Percentiles rank a stretch among this genome's conserved stretches.
Evolutionary conservation across 139 green algal species (phyloP).

Genomic region (Picochlorum sp.): DNA sequence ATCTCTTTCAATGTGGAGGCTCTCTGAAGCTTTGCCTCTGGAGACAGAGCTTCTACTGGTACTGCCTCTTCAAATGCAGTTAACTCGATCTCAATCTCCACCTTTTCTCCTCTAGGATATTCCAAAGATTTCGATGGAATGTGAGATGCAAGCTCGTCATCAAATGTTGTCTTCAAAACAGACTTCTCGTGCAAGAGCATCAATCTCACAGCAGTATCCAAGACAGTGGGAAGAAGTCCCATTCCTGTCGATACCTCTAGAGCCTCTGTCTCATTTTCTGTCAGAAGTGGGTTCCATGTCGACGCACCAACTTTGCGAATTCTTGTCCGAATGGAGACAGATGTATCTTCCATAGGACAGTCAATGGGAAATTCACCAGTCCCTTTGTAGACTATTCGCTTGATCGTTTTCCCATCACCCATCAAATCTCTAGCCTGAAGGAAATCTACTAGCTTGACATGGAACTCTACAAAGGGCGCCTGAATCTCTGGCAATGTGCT

Average conservation of each 20-base stretch:
- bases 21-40: constrained; percentile 39
- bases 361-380: constrained; percentile 71
- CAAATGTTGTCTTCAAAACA: constrained; percentile 16
- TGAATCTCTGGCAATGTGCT: not conserved
- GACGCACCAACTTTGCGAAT: not conserved
- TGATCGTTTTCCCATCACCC: constrained; percentile 58
- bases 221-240: constrained; percentile 19
- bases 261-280: not conserved
- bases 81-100: constrained; percentile 68
- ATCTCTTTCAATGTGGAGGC: constrained; percentile 43
- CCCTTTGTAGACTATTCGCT: constrained; percentile 52
- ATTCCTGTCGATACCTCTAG: constrained; percentile 24
- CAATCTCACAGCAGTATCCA: constrained; percentile 63
- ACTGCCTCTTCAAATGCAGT: constrained; percentile 51
- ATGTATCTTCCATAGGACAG: constrained; percentile 72
- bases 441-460: not conserved
- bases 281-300: not conserved
- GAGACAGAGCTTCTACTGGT: constrained; percentile 34
- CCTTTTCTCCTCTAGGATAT: not conserved
- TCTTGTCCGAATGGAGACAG: constrained; percentile 31
- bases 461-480: not conserved
- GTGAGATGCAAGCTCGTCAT: constrained; percentile 1
- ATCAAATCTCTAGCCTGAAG: constrained; percentile 67
- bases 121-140: not conserved
- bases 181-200: constrained; percentile 65